Conservation (phyloP, 768 basidiomycete genomes). For the Steccherinum ochraceum region DNA sequence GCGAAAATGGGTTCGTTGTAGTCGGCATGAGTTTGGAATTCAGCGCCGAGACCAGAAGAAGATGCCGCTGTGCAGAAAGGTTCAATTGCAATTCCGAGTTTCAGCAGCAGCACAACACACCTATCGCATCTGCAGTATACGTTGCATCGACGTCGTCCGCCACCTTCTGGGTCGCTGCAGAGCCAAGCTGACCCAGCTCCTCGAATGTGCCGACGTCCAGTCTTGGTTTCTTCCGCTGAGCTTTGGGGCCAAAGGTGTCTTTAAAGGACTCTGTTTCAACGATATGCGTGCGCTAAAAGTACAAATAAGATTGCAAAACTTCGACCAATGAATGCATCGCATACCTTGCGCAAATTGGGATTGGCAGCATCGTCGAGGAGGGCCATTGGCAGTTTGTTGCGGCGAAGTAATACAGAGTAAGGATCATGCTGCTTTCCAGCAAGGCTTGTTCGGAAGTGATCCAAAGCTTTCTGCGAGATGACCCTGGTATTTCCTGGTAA, state of each 20-base stretch:
- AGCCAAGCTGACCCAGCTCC: constrained; percentile 69
- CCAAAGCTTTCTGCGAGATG: constrained; percentile 92
- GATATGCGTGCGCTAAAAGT: constrained; percentile 76
- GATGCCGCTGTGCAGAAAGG: constrained; percentile 34
- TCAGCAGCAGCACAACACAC: constrained; percentile 22
- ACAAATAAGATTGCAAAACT: background rate
- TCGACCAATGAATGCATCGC: constrained; percentile 4
- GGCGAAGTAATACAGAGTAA: constrained; percentile 87
- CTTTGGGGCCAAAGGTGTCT: constrained; percentile 94
- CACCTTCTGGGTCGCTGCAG: constrained; percentile 49
- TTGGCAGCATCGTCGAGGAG: constrained; percentile 87
- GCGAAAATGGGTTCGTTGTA: constrained; percentile 87
- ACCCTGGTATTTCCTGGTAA: constrained; percentile 90
- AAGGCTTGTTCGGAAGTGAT: constrained; percentile 92
- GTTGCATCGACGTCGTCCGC: constrained; percentile 34
- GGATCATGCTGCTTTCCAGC: constrained; percentile 84
- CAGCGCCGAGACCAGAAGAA: constrained; percentile 38
- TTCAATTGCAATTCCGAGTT: constrained; percentile 7
- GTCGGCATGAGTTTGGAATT: constrained; percentile 65
- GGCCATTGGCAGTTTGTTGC: constrained; percentile 97
- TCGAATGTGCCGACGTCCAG: constrained; percentile 89
- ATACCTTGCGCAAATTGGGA: constrained; percentile 69
- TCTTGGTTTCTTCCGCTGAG: constrained; percentile 85
- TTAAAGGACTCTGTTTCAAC: constrained; percentile 93
- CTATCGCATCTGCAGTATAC: constrained; percentile 35